Evolutionary conservation across 116 monocot species (phyloP).

Genomic region (Papilionanthe hybrid): DNA sequence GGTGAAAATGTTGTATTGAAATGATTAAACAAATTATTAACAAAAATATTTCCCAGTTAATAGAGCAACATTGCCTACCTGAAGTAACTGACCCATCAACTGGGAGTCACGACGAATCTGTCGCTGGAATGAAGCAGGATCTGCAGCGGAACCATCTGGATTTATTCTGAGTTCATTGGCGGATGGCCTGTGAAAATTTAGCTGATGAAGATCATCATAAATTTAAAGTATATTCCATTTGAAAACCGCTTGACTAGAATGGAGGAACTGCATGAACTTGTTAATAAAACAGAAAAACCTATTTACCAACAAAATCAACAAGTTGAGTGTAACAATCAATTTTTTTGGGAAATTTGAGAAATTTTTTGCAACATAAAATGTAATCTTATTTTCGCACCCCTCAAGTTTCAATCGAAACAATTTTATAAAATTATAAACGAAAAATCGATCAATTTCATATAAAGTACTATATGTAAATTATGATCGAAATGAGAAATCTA

Average conservation of each 20-base stretch:
- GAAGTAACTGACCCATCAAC: slow-evolving; percentile 68
- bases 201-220: not conserved
- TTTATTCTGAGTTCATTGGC: slow-evolving; percentile 55
- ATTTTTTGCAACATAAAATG: too few species aligned
- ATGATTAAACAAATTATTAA: not conserved
- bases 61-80: slow-evolving; percentile 32
- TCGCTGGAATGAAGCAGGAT: slow-evolving; percentile 79
- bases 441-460: too few species aligned
- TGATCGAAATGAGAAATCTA: too few species aligned
- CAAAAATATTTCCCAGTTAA: not conserved
- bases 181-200: slow-evolving; percentile 40
- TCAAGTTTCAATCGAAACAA: too few species aligned
- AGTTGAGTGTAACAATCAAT: not conserved
- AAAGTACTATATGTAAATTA: too few species aligned
- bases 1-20: not conserved
- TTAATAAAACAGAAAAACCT: not conserved
- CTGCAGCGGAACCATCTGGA: slow-evolving; percentile 84
- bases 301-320: not conserved
- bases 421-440: too few species aligned
- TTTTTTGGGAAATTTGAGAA: too few species aligned
- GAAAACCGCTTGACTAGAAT: not conserved
- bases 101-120: slow-evolving; percentile 62
- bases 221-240: slow-evolving; percentile 4
- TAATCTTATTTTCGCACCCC: too few species aligned
- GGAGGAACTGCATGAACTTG: not conserved